Conservation (phyloP, 331 rosid genomes). For the Malus hybrid region DNA sequence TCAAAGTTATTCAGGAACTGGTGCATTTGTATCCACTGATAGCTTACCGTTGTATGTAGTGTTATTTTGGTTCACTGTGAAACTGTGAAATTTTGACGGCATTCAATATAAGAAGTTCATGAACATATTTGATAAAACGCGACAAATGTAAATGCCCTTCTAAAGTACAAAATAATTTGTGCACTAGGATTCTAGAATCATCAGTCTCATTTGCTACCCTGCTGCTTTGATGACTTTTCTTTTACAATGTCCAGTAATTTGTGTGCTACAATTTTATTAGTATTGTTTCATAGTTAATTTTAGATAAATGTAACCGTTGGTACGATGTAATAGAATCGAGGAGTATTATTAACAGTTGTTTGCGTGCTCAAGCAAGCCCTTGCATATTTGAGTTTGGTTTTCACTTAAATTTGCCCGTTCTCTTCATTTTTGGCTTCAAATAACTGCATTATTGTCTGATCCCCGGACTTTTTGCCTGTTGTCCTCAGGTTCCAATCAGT, state of each 20-base stretch:
- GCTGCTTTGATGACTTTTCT: too few relatives aligned
- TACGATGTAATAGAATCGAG: too few relatives aligned
- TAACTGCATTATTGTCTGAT: background rate
- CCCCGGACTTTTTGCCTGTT: slow-evolving; percentile 8
- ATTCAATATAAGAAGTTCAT: background rate
- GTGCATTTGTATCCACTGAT: background rate
- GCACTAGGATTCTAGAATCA: too few relatives aligned
- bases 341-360: too few relatives aligned
- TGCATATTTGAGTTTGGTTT: background rate
- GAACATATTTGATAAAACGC: background rate
- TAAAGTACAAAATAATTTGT: background rate
- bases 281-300: too few relatives aligned
- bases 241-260: too few relatives aligned
- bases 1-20: background rate
- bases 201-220: too few relatives aligned
- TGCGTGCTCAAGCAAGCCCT: background rate
- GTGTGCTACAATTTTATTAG: too few relatives aligned
- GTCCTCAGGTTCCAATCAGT: slow-evolving; percentile 77
- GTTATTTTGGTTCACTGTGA: background rate
- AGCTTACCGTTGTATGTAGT: background rate
- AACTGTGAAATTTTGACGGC: background rate
- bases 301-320: too few relatives aligned
- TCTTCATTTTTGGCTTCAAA: background rate
- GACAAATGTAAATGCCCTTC: background rate
- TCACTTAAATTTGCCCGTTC: background rate